Evolutionary conservation across 1,284 basidiomycete species (phyloP).

Genomic region (Austroboletus novae-zelandiae): DNA sequence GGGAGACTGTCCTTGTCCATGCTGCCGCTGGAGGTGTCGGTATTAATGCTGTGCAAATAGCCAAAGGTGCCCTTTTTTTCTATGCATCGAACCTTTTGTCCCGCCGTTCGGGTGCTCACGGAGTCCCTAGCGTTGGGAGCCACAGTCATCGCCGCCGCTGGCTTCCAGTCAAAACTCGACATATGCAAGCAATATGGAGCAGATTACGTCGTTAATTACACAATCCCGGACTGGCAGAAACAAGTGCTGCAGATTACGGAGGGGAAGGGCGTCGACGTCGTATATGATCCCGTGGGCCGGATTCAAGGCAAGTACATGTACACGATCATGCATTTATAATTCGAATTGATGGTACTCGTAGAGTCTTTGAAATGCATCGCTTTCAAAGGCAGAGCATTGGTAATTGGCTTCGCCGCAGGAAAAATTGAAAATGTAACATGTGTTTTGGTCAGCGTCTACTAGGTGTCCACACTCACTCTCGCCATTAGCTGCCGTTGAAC

Average conservation of each 20-base stretch:
- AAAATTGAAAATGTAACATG: conserved; percentile 80
- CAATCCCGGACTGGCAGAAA: conserved; percentile 68
- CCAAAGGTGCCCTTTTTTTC: conserved; percentile 56
- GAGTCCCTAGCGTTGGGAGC: conserved; percentile 62
- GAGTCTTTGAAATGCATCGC: conserved; percentile 88
- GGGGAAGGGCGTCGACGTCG: conserved; percentile 84
- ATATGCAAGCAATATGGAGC: conserved; percentile 68
- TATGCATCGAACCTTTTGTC: background rate
- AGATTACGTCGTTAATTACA: conserved; percentile 69
- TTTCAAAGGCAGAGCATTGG: conserved; percentile 89
- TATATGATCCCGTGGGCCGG: conserved; percentile 88
- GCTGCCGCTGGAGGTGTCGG: conserved; percentile 94
- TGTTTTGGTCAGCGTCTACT: background rate
- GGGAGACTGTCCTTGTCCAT: conserved; percentile 86
- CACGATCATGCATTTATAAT: background rate
- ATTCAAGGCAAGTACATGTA: conserved; percentile 52
- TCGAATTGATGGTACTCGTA: conserved; percentile 3
- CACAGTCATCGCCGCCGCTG: conserved; percentile 77
- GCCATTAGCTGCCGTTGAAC: conserved; percentile 75
- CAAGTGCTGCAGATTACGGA: conserved; percentile 71
- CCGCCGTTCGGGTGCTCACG: conserved; percentile 4
- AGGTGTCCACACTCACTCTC: conserved; percentile 6
- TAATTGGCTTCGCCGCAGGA: conserved; percentile 91
- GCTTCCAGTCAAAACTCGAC: conserved; percentile 67
- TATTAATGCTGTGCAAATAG: conserved; percentile 86